phyloP scores from a whole-genome alignment of 768 basidiomycete species.

The Crassisporium funariophilum region DNA sequence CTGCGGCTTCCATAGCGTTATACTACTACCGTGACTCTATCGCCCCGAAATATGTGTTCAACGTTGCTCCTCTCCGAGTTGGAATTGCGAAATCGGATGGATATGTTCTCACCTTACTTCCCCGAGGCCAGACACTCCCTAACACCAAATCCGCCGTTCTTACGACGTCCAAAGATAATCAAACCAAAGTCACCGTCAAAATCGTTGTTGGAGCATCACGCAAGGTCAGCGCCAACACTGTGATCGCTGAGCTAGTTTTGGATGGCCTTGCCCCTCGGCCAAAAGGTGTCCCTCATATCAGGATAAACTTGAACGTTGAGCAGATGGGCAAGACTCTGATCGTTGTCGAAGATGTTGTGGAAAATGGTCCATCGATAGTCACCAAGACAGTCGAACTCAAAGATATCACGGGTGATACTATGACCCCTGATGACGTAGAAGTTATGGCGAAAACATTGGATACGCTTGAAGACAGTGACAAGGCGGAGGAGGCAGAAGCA shows the following conservation, averaged over 20 bases:
- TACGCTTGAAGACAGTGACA: background rate
- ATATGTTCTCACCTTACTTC: constrained; percentile 8
- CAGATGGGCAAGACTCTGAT: background rate
- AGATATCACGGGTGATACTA: background rate
- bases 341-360: background rate
- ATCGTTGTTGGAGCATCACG: background rate
- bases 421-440: background rate
- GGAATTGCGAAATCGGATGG: constrained; percentile 14
- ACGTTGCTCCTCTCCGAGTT: constrained; percentile 9
- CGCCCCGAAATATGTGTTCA: constrained; percentile 6
- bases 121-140: constrained; percentile 6
- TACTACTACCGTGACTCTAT: background rate
- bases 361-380: background rate
- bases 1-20: constrained; percentile 8
- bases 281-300: background rate
- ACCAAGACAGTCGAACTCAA: background rate
- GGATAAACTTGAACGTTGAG: background rate
- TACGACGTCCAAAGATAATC: constrained; percentile 10
- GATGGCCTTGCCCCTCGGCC: background rate
- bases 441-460: too few species aligned
- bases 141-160: constrained; percentile 8
- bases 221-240: background rate
- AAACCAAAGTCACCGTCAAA: constrained; percentile 6
- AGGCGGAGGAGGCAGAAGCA: background rate
- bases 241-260: background rate